Evolutionary conservation across 1,284 basidiomycete genomes (phyloP), one percentile per base, ranked within the genome.

Genomic region (Sphaerobolus stellatus): DNA sequence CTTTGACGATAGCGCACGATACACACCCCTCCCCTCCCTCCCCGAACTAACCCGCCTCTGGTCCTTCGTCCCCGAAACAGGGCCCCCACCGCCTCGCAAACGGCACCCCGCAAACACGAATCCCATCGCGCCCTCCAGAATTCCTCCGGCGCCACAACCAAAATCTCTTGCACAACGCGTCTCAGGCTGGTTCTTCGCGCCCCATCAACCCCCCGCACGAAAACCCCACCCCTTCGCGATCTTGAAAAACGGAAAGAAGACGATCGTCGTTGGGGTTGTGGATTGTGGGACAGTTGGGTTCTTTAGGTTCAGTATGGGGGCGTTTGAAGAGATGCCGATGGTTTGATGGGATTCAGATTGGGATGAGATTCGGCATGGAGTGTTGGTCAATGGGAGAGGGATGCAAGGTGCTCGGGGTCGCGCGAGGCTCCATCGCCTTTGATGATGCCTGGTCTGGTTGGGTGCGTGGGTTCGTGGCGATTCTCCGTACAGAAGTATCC

Each of bases 201-300:
- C 36, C 58, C 41, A 22, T 18, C 14, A 40, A 54, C 5, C 61
- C 63, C 9, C 33, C 5, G 29, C 61, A 13, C 70, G 70, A 28
- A 75, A 65, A 58, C 73, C 75, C 1, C 84, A 89, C 64, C 86
- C 90, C 1, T 92, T 94, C 64, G 79, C 81, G 58, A 79, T 81
- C 3, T 75, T 98, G 58, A 92, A 95, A 64, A 83, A 85, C 18
- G 96, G 96, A 0, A 90, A 90, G 65, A 88, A 92, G 63, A 88
- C 79, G 8, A 77, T 96, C 47, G 79, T 98, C 25, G 80, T 99
- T 28, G 96, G 94, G 1, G 92, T 86, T 1, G 94, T 96, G 3
- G 95, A 98, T 70, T 81, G 86, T 6, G 93, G 95, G 6, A 94
- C 83, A 59, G 90, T 90, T 25, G 90, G 90, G 56, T 92, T 98